Base-by-base conservation (phyloP, 176 grass and related monocot genomes). In the Calamus simplicifolius region DNA sequence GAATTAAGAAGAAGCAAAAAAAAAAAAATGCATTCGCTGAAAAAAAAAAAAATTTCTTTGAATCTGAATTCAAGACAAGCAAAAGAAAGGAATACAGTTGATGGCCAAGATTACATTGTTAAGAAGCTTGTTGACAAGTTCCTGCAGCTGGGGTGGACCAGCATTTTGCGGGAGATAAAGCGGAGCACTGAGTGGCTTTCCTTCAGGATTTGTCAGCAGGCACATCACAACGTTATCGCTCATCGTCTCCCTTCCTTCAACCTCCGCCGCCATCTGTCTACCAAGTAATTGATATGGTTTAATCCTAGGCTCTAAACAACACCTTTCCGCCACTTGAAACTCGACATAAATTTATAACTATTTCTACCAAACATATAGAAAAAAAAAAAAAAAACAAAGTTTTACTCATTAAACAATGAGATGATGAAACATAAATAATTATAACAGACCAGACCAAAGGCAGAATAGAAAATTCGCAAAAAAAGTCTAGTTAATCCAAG, bases 41-140 rank as follows among this genome's bases (percentile, higher is more conserved):
- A 62, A 4, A 6, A 62, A 25, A 25, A 52, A 16, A 5, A 3
- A 29, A 10, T 12, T 10, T 43, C 10, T 43, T 43, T 43, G 12
- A 43, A 43, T 13, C 35, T 10, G 7, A 43, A 43, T 43, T 43
- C 35, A 12, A 43, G 35, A 43, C 2, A 43, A 43, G 10, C 35
- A 43, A 43, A 13, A 43, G 7, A 62, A 60, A 57, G 27, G 28
- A 0, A 19, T 27, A n/a, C 0, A 58, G 10, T 12, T 10, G 30
- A 58, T 21, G 25, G 12, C 3, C 52, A 6, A 56, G 0, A 27
- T 19, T 56, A 97, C 93, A 75, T 92, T 92, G 48, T 73, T 80
- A 7, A 97, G 93, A 30, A 97, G 87, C 12, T 88, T 77, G 64
- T 97, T 97, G 70, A 97, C 93, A 57, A 98, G 88, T 59, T 98